Evolutionary conservation across 768 basidiomycete genomes (phyloP).

Genomic region (Macrolepiota dolichaula): DNA sequence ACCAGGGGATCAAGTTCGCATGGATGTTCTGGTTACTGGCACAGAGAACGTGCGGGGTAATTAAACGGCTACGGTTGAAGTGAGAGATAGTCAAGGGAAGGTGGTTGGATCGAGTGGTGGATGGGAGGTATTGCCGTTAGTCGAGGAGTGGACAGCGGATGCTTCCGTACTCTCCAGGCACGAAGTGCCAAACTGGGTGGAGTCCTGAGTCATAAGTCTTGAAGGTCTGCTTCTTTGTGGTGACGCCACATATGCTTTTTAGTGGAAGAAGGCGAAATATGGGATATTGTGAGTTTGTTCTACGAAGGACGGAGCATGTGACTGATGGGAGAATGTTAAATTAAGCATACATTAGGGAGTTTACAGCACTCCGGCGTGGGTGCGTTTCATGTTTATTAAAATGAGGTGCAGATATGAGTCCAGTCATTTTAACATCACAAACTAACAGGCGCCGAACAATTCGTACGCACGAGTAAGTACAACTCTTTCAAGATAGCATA

Average conservation of each 20-base stretch:
- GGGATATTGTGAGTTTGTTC: slow-evolving; percentile 46
- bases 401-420: not conserved
- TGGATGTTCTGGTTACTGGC: slow-evolving; percentile 46
- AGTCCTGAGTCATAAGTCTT: slow-evolving; percentile 8
- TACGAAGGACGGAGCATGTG: not conserved
- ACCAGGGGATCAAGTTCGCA: slow-evolving; percentile 44
- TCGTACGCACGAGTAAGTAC: too few relatives aligned
- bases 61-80: slow-evolving; percentile 26
- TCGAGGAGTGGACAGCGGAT: slow-evolving; percentile 37
- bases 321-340: slow-evolving; percentile 4
- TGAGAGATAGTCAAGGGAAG: slow-evolving; percentile 32
- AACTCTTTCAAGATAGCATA: too few relatives aligned
- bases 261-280: slow-evolving; percentile 53
- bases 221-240: too few relatives aligned
- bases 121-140: slow-evolving; percentile 35
- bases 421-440: not conserved
- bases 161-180: slow-evolving; percentile 35
- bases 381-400: slow-evolving; percentile 8
- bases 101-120: slow-evolving; percentile 31
- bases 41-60: slow-evolving; percentile 11
- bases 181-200: slow-evolving; percentile 54
- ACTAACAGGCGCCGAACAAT: too few relatives aligned
- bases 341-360: slow-evolving; percentile 48
- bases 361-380: slow-evolving; percentile 46
- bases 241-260: not conserved